A percentile compares a stretch with the other conserved stretches of the same genome.
phyloP scores from a whole-genome alignment of 805 yeast genomes.

The Kodamaea fukazawae region DNA sequence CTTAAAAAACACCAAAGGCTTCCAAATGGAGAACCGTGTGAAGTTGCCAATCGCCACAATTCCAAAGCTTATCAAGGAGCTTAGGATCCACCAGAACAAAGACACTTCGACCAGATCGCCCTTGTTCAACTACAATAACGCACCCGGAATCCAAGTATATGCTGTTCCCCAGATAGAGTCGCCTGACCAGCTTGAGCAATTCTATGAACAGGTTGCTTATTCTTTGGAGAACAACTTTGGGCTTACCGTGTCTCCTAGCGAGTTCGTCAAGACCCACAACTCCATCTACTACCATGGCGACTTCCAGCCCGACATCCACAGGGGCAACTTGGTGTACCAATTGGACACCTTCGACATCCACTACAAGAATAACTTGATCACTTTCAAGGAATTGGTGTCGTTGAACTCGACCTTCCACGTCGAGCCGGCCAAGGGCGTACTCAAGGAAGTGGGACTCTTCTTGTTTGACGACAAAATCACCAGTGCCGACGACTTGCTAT shows the following conservation, averaged over 20 bases:
- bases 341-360: background rate
- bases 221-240: slow-evolving; percentile 4
- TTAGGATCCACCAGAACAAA: slow-evolving; percentile 19
- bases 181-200: slow-evolving; percentile 14
- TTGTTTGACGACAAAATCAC: slow-evolving; percentile 26
- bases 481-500: slow-evolving; percentile 31
- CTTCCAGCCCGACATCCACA: background rate
- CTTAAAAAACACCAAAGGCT: slow-evolving; percentile 5
- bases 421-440: slow-evolving; percentile 1
- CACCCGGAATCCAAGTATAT: slow-evolving; percentile 29
- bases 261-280: slow-evolving; percentile 16
- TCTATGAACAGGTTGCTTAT: slow-evolving; percentile 20
- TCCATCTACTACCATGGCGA: slow-evolving; percentile 26
- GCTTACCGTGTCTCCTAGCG: background rate
- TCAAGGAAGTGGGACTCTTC: slow-evolving; percentile 39
- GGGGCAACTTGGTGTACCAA: background rate
- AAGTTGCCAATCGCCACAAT: background rate
- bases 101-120: slow-evolving; percentile 4
- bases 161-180: slow-evolving; percentile 22
- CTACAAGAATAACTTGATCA: slow-evolving; percentile 2
- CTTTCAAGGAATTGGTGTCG: slow-evolving; percentile 1
- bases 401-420: slow-evolving; percentile 2
- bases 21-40: slow-evolving; percentile 8
- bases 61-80: slow-evolving; percentile 15
- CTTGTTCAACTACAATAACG: slow-evolving; percentile 27